Evolutionary conservation across 257 asterid species (phyloP).

Genomic region (Gardenia jasminoides): DNA sequence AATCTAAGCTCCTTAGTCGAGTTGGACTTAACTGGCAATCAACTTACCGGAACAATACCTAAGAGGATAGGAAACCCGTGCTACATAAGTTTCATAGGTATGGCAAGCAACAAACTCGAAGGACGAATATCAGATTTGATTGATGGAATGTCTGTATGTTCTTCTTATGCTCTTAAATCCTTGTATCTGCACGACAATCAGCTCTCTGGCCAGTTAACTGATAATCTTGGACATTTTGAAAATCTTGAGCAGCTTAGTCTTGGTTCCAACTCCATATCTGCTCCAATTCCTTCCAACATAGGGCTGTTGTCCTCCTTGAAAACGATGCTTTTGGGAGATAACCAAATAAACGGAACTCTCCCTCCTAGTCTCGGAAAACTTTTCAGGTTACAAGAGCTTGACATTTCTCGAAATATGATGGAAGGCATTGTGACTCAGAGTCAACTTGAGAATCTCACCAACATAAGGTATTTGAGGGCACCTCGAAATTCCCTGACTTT

Average conservation of each 20-base stretch:
- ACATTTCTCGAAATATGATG: slow-evolving; percentile 2
- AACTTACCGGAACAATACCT: slow-evolving; percentile 31
- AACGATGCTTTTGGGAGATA: neutral
- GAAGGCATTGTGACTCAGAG: slow-evolving; percentile 32
- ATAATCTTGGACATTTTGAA: slow-evolving; percentile 23
- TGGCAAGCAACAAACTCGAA: slow-evolving; percentile 16
- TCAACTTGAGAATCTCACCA: slow-evolving; percentile 34
- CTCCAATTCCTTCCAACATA: slow-evolving; percentile 23
- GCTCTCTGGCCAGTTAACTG: slow-evolving; percentile 25
- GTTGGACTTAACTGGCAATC: slow-evolving; percentile 15
- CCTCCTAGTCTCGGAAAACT: slow-evolving; percentile 21
- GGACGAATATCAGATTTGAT: slow-evolving; percentile 29
- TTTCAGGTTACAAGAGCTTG: neutral
- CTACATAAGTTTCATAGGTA: neutral
- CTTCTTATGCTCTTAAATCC: neutral
- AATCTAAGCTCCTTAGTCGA: slow-evolving; percentile 23
- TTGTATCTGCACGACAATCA: slow-evolving; percentile 1
- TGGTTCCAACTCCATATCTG: neutral
- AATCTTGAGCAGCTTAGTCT: neutral
- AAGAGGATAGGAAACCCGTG: slow-evolving; percentile 17
- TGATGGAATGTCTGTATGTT: slow-evolving; percentile 27
- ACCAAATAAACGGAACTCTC: slow-evolving; percentile 38
- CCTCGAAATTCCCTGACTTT: slow-evolving; percentile 27
- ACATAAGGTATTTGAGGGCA: neutral
- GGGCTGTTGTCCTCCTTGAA: slow-evolving; percentile 23